Evolutionary conservation across 1,284 basidiomycete species (phyloP), one percentile per base, ranked within the genome.

Genomic region (Acaromyces ingoldii): DNA sequence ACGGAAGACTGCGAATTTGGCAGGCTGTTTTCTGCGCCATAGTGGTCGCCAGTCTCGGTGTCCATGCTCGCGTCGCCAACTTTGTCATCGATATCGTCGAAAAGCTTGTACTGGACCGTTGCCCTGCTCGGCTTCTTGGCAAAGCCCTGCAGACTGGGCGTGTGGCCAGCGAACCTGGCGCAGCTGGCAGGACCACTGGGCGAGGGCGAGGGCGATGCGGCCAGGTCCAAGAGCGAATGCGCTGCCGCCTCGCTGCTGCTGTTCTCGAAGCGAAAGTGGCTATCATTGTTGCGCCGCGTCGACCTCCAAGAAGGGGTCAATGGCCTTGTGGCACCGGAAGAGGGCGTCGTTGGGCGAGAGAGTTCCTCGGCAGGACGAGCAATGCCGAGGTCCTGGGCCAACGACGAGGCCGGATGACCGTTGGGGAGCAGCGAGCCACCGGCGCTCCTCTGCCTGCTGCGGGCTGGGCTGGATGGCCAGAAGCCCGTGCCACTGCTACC

Each of bases 401-500:
- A 54, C 10, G 64, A 67, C 4, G 64, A 67, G 1, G 64, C 64
- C 4, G 62, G 64, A 39, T 65, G 64, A 11, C 64, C 64, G 28
- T 67, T 67, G 28, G 64, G 57, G 1, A 67, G 43, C 33, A 67
- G 57, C 6, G 57, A 41, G 19, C 42, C 42, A 29, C 42, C 42
- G 34, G 21, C 26, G 24, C 42, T 45, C 22, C 42, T 11, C 42
- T 31, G 30, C 19, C 42, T 25, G 19, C 25, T n/a, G n/a, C n/a
- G n/a, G n/a, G n/a, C n/a, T n/a, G n/a, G n/a, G n/a, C n/a, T n/a
- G n/a, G n/a, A n/a, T n/a, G n/a, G n/a, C n/a, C n/a, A n/a, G n/a
- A n/a, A n/a, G n/a, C n/a, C n/a, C n/a, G n/a, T n/a, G n/a, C n/a
- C n/a, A n/a, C n/a, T n/a, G n/a, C n/a, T n/a, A n/a, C n/a, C n/a